These are phyloP conservation scores for Pseudocohnilembus persalinus DNA, from an alignment of 169 alveolate genomes.

Conservation along the genomic window DNA sequence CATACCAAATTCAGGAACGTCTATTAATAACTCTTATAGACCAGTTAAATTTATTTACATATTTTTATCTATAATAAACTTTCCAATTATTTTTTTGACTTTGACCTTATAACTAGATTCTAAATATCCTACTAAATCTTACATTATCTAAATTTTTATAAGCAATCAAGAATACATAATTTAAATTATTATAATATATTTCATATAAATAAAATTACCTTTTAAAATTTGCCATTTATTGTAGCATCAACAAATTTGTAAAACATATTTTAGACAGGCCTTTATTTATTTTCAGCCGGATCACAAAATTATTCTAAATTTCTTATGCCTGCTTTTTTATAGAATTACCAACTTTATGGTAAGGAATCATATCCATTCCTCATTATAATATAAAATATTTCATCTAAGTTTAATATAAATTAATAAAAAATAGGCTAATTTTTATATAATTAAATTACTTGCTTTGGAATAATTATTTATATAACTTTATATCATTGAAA, in stretches of 20 bases:
- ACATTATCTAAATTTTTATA: neutral
- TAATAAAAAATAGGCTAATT: neutral
- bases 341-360: neutral
- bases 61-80: too few species aligned
- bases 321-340: neutral
- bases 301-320: neutral
- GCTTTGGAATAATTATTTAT: neutral
- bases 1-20: neutral
- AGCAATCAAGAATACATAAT: too few species aligned
- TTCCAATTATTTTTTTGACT: neutral
- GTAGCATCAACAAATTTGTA: neutral
- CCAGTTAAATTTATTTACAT: neutral
- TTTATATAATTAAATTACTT: neutral
- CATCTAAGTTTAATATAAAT: neutral
- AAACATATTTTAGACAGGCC: too few species aligned
- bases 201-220: neutral
- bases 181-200: too few species aligned
- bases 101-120: neutral
- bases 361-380: neutral
- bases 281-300: neutral
- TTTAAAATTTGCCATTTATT: neutral
- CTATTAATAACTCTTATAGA: neutral
- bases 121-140: neutral
- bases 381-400: neutral
- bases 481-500: neutral